Evolutionary conservation across 768 basidiomycete genomes (phyloP), one percentile per base, ranked within the genome.

Genomic region (Boletus subcaerulescens): DNA sequence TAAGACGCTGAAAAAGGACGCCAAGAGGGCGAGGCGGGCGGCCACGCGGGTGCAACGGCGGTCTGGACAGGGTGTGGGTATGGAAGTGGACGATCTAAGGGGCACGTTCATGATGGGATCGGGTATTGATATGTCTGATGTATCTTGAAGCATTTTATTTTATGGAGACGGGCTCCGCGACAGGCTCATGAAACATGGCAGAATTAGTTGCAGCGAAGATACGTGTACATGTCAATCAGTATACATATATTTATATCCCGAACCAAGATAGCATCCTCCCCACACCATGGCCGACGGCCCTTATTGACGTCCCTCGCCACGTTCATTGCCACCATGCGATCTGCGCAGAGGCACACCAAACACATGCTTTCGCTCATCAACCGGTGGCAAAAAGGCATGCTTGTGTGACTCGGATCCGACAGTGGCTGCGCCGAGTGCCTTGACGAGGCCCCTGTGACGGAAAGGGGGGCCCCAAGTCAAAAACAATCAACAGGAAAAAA

Each of bases 11-110:
- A 89, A 88, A 73, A 78, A 73, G 64, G 85, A 84, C 43, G 79
- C 81, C 45, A 90, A 88, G 74, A 74, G 75, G 60, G 81, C 79
- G 36, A 75, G 82, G 62, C 83, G 82, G 65, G 78, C 79, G 5
- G 77, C 76, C 39, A 74, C 74, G 35, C 69, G 71, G 49, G 39
- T 53, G 36, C 53, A 51, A 4, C 50, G 38, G 40, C 45, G 35
- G 18, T 41, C 50, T 20, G 38, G 48, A 38, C 55, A 53, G 12
- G 31, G 41, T 4, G 48, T 13, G 15, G 62, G 65, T 6, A 73
- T 77, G 76, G 71, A 72, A 32, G 51, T 39, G 15, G 64, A 63
- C n/a, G 55, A 36, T 10, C 12, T 65, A 43, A 45, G 59, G 29
- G 59, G 62, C n/a, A 67, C 62, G 29, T 66, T 67, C 24, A 67